phyloP scores from a whole-genome alignment of 768 basidiomycete species.

The Pilatotrama ljubarskyi region DNA sequence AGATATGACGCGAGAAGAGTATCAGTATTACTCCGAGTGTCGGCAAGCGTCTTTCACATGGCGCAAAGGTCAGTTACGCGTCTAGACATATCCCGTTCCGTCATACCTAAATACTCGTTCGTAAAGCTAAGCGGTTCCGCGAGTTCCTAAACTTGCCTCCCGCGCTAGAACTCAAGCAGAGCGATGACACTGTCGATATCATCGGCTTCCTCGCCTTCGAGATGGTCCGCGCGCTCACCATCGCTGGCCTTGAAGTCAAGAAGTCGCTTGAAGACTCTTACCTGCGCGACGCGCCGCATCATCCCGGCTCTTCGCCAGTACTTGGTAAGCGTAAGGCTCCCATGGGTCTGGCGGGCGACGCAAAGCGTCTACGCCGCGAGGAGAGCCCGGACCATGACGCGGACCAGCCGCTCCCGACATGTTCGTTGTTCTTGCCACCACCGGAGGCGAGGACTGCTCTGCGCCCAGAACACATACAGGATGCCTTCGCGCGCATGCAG shows the following conservation, averaged over 20 bases:
- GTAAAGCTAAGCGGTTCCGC: constrained; percentile 87
- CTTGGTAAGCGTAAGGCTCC: constrained; percentile 70
- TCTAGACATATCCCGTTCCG: too few species aligned
- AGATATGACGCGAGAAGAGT: constrained; percentile 96
- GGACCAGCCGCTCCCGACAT: constrained; percentile 65
- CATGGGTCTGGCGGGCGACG: constrained; percentile 37
- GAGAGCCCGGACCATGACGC: constrained; percentile 54
- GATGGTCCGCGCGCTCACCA: constrained; percentile 91
- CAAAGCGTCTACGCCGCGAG: constrained; percentile 43
- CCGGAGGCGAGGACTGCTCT: constrained; percentile 79
- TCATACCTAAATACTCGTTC: too few species aligned
- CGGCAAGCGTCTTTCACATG: constrained; percentile 96
- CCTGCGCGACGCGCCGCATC: constrained; percentile 55
- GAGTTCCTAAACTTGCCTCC: constrained; percentile 90
- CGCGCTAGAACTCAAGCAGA: constrained; percentile 84
- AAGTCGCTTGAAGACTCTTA: constrained; percentile 73
- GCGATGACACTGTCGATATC: constrained; percentile 94
- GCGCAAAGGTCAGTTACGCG: constrained; percentile 70
- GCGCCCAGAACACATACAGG: constrained; percentile 83
- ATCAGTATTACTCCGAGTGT: constrained; percentile 95
- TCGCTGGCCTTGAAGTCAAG: constrained; percentile 85
- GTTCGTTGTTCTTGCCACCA: constrained; percentile 78
- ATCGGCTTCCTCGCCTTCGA: constrained; percentile 97
- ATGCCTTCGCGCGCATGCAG: constrained; percentile 90
- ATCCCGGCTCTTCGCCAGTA: constrained; percentile 52